phyloP scores from a whole-genome alignment of 108 stramenopile genomes.

The Chaetoceros tenuissimus region DNA sequence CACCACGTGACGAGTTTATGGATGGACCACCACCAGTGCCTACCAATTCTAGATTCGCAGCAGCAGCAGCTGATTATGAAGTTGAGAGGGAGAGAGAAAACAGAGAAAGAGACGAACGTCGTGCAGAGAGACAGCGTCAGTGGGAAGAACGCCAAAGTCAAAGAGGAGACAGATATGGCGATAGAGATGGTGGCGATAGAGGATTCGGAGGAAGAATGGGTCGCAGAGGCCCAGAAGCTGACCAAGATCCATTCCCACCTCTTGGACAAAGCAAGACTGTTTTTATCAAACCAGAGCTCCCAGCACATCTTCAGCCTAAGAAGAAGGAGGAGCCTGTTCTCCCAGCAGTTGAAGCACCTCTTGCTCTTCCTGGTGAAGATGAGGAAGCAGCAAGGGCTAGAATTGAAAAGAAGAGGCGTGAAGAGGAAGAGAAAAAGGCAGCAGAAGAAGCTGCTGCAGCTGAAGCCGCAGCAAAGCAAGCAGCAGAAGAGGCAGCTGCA shows the following conservation, averaged over 20 bases:
- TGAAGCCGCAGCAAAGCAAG: constrained; percentile 18
- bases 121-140: constrained; percentile 2
- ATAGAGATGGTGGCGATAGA: constrained; percentile 1
- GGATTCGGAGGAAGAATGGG: constrained; percentile 17
- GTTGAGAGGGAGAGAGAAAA: not conserved
- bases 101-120: not conserved
- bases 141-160: not conserved
- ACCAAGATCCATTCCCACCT: constrained; percentile 16
- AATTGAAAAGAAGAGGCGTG: constrained; percentile 34
- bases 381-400: constrained; percentile 39
- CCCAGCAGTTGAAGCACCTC: constrained; percentile 37
- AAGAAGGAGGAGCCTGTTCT: constrained; percentile 24
- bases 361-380: constrained; percentile 30
- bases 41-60: constrained; percentile 44
- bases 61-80: constrained; percentile 20
- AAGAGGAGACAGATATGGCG: constrained; percentile 8
- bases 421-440: constrained; percentile 27
- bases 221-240: constrained; percentile 18
- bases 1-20: constrained; percentile 1
- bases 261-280: constrained; percentile 14
- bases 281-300: constrained; percentile 4
- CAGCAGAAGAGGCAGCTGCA: constrained; percentile 25
- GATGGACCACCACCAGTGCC: constrained; percentile 7
- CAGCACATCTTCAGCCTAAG: constrained; percentile 18
- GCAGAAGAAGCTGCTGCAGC: constrained; percentile 28